Base-by-base conservation (phyloP, 352 stramenopile species). In the Globisporangium nagaii region DNA sequence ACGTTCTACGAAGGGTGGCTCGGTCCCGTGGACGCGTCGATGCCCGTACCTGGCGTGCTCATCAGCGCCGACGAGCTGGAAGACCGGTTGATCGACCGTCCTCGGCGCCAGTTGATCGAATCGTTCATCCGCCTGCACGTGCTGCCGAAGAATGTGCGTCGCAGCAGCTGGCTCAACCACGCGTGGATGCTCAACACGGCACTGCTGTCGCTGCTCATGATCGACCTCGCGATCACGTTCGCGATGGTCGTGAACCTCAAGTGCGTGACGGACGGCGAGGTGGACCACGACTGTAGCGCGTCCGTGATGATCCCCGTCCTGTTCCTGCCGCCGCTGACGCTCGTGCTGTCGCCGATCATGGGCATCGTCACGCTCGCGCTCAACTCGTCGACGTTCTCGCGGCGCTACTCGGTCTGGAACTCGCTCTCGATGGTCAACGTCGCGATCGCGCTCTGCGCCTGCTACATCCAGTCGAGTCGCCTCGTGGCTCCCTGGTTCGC, bases 401-500 rank as follows among this genome's bases (percentile, higher is more conserved):
- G 82, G 20, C 75, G 78, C 0, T 93, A 81, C 56, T 78, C 79
- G 39, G 70, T 88, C 13, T 93, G 82, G 82, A 93, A 93, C 53
- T 68, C 73, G 35, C 71, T 88, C 1, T 93, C 82, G n/a, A 87
- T 90, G 66, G 52, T 79, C 34, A 93, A 80, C 58, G 75, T 90
- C 1, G 70, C 53, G 4, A 79, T 93, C 40, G 79, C 76, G 40
- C 84, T 90, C 45, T 58, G 84, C 28, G 74, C 68, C 19, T 88
- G 82, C 36, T 71, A 86, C 31, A 56, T 70, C 15, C 69, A 89
- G 55, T 86, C 73, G 25, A 82, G 70, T 57, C 79, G 73, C 22
- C 70, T 92, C 30, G 79, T 92, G 6, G 82, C 82, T 10, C 82
- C 79, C n/a, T 92, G 81, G 77, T 89, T 92, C 63, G 82, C 82